phyloP scores from a whole-genome alignment of 768 basidiomycete genomes.

The Kwoniella dendrophila region DNA sequence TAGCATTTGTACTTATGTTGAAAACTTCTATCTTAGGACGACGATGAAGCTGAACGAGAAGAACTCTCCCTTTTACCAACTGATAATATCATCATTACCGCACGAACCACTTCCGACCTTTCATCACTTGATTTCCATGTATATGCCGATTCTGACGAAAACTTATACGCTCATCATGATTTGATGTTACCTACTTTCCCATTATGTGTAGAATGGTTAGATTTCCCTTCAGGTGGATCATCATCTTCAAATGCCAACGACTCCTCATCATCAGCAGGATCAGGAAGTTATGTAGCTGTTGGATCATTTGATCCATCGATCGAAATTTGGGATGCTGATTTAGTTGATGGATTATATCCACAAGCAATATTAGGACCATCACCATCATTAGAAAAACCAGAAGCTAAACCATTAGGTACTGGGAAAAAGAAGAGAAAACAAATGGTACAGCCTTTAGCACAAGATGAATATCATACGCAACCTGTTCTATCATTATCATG shows the following conservation, averaged over 20 bases:
- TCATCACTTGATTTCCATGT: slow-evolving; percentile 95
- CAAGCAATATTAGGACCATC: slow-evolving; percentile 87
- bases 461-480: slow-evolving; percentile 81
- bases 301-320: slow-evolving; percentile 97
- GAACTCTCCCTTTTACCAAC: slow-evolving; percentile 86
- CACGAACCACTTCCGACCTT: slow-evolving; percentile 95
- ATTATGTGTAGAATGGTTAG: slow-evolving; percentile 98
- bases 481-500: slow-evolving; percentile 90
- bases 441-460: slow-evolving; percentile 66
- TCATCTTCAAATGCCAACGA: slow-evolving; percentile 26
- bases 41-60: slow-evolving; percentile 76
- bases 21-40: slow-evolving; percentile 44
- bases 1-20: too few relatives aligned
- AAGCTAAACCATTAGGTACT: slow-evolving; percentile 63
- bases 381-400: slow-evolving; percentile 50
- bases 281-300: slow-evolving; percentile 91
- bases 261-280: slow-evolving; percentile 66
- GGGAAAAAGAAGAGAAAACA: slow-evolving; percentile 97
- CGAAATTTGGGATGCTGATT: slow-evolving; percentile 96
- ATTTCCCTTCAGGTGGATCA: slow-evolving; percentile 65
- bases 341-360: slow-evolving; percentile 92
- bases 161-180: slow-evolving; percentile 95
- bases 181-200: slow-evolving; percentile 97
- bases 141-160: slow-evolving; percentile 74
- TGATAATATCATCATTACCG: slow-evolving; percentile 87